Evolutionary conservation across 306 rosid genomes (phyloP).

Genomic region (Acmispon strigosus): DNA sequence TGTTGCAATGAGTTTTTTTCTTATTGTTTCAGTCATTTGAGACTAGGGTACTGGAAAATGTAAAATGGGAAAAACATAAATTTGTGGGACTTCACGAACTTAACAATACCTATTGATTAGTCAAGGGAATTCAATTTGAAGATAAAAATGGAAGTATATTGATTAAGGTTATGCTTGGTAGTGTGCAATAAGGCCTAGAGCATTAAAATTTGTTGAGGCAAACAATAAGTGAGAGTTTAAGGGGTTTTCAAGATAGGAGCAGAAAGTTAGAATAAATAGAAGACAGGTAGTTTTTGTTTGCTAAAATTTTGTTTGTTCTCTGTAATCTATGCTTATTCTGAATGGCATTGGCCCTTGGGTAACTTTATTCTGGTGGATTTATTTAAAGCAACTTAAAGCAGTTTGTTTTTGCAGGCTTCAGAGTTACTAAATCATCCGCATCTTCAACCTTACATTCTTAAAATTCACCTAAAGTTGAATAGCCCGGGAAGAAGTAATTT

Average conservation of each 20-base stretch:
- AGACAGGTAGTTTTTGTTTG: neutral
- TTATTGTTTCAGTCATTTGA: neutral
- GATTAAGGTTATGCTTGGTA: no score
- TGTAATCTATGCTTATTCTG: neutral
- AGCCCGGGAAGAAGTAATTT: conserved; percentile 54
- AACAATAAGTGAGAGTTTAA: no score
- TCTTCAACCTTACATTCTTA: conserved; percentile 77
- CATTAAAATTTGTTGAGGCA: no score
- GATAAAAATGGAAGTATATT: neutral
- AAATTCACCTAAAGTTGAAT: conserved; percentile 72
- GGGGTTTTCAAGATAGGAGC: neutral
- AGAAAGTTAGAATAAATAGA: neutral
- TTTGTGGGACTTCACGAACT: neutral
- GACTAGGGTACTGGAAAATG: neutral
- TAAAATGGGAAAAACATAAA: neutral
- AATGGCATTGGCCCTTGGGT: neutral
- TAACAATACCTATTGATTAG: neutral
- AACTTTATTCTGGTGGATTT: neutral
- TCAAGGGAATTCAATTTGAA: no score
- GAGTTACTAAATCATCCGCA: conserved; percentile 77
- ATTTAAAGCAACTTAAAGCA: neutral
- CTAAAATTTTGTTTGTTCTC: neutral
- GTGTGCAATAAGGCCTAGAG: no score
- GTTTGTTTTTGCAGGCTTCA: conserved; percentile 56
- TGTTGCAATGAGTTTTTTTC: neutral